Evolutionary conservation across 805 yeast genomes (phyloP), one percentile per base, ranked within the genome.

Genomic region (Brettanomyces anomalus): DNA sequence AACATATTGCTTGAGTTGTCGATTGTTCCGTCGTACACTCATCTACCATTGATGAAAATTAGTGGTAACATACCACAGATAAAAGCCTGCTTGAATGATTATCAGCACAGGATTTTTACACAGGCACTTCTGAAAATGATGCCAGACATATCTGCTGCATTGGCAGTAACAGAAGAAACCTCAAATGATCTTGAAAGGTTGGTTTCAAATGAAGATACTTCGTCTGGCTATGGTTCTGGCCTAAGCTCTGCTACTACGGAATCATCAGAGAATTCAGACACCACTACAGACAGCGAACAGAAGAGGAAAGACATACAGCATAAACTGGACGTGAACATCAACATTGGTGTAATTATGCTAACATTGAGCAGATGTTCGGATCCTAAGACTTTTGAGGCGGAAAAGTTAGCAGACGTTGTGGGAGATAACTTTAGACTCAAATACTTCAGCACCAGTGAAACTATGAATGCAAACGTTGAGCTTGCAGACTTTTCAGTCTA

Each of bases 101-200:
- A 79, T 53, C 96, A 94, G 58, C 94, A 94, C 64, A 85, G 87
- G 59, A 77, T 87, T 1, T 67, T 93, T 54, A 81, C 93, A 90
- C 77, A 79, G 44, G 65, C 90, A 36, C 65, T 90, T 30, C 83
- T 82, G 40, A 73, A 68, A 8, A 76, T 81, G 17, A 69, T 87
- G 10, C 97, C 96, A 2, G 50, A 55, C 35, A 57, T 68, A 42
- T 70, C 17, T 8, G 43, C 26, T 16, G 41, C 40, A 30, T 16
- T 24, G 3, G 16, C 18, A 2, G 15, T 28, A 11, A 5, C 40
- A 5, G 18, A 5, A 13, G 11, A 11, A 5, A 8, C 36, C 15
- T 14, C 15, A 4, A 18, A 31, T 5, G 21, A 31, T 18, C 18
- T 32, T 15, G 19, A 15, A 17, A 24, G 19, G 36, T 7, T 39